Base-by-base conservation (phyloP, 2,329 filamentous ascomycete species). In the Trichophyton mentagrophytes region DNA sequence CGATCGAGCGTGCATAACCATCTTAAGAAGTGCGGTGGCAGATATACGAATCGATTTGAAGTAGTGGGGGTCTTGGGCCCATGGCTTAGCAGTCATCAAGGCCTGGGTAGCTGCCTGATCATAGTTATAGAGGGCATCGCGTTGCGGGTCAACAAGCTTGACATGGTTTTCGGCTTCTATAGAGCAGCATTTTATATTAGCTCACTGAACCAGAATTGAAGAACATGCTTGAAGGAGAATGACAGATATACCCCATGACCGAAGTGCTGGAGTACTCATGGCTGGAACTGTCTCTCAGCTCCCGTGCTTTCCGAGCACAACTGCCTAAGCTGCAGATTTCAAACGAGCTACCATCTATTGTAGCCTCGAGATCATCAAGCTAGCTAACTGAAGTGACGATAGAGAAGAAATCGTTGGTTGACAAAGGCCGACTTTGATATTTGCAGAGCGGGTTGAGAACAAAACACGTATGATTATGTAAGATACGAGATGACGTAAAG, bases 1-100 rank as follows among this genome's bases (percentile, higher is more conserved):
- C 0, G 90, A 91, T n/a, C 93, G 88, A 8, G 93, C 93, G 73
- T 99, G 93, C 89, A 96, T 97, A 65, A 95, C 90, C 93, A 99
- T 99, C 78, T 99, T 99, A 67, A 97, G 83, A 62, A 99, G 83
- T 3, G 93, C 93, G 11, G 96, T 86, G 62, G 93, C 90, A 59
- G 89, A 95, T 75, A 99, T 92, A 69, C 91, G 89, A 55, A 97
- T 90, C 60, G 88, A 82, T 72, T 92, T 95, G 82, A 97, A 99
- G 79, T 96, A 86, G 73, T 90, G 82, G 0, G 87, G 86, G 70
- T 96, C 85, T 55, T 78, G 79, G 57, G 77, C 78, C 93, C 93
- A 97, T 63, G 91, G 90, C 60, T 82, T 82, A 22, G 80, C 78
- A 9, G 80, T 76, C 64, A 80, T 81, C 65, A 88, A 81, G 42